Conservation (phyloP, 805 yeast genomes). For the Yarrowia yakushimensis region DNA sequence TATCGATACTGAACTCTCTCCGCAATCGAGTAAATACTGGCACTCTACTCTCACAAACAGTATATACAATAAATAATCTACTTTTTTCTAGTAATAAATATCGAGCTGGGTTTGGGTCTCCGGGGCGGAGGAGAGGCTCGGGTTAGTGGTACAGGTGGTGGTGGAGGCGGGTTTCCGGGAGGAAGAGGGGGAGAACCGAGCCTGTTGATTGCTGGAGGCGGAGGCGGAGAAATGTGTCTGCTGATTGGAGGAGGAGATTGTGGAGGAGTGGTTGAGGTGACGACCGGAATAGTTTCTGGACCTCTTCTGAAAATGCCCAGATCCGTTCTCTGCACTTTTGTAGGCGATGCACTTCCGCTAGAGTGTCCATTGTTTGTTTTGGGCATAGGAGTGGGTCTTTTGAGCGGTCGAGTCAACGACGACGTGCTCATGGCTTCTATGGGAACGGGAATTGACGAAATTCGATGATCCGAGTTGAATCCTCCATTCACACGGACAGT, state of each 20-base stretch:
- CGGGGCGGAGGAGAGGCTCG: background rate
- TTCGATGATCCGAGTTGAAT: background rate
- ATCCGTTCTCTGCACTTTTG: background rate
- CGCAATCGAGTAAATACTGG: too few species aligned
- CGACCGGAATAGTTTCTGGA: background rate
- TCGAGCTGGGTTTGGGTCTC: constrained; percentile 12
- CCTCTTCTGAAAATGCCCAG: background rate
- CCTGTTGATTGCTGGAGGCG: background rate
- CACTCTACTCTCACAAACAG: too few species aligned
- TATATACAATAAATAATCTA: constrained; percentile 19
- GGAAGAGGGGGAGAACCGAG: background rate
- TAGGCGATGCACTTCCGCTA: background rate
- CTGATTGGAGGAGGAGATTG: background rate
- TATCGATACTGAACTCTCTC: too few species aligned
- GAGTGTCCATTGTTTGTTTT: background rate
- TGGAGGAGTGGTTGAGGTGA: constrained; percentile 1
- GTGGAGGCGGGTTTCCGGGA: background rate
- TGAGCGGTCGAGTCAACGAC: background rate
- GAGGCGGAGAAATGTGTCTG: background rate
- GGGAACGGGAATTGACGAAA: background rate
- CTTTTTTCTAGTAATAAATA: constrained; percentile 17
- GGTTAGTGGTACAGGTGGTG: background rate
- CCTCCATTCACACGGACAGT: background rate
- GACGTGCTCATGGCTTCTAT: background rate
- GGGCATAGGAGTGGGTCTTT: constrained; percentile 18